phyloP scores from a whole-genome alignment of 169 alveolate genomes.

The Plasmodium vivax region DNA sequence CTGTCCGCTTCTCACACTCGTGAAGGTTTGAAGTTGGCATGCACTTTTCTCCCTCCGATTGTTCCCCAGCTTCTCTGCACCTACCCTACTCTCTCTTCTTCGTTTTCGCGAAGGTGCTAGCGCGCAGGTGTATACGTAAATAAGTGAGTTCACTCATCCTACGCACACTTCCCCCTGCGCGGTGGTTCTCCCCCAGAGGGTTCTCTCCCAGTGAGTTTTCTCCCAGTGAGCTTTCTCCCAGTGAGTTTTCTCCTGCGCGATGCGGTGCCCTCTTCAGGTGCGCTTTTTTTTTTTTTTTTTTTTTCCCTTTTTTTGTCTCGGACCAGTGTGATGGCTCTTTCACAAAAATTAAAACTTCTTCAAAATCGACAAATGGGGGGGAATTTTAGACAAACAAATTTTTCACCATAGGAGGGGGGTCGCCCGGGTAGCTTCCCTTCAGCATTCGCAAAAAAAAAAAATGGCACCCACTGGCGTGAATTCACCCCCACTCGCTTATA shows the following conservation, averaged over 20 bases:
- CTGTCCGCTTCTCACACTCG: neutral
- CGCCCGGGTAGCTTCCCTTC: neutral
- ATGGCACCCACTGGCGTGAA: neutral
- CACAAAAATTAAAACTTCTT: neutral
- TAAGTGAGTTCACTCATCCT: neutral
- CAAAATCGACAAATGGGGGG: neutral
- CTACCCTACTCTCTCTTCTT: neutral
- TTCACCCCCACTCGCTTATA: neutral
- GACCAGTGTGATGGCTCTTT: neutral
- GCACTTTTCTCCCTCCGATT: neutral
- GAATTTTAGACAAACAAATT: neutral
- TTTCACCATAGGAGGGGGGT: neutral
- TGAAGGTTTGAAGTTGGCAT: neutral
- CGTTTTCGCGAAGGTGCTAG: neutral
- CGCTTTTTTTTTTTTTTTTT: neutral
- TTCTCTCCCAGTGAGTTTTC: neutral
- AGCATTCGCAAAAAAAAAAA: neutral
- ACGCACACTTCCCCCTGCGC: neutral
- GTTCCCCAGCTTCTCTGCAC: neutral
- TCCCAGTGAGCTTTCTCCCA: too few species aligned
- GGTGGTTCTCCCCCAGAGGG: neutral
- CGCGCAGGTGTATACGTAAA: neutral
- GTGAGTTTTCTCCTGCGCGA: neutral
- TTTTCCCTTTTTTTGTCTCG: neutral
- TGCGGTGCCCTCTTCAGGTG: neutral